phyloP scores from a whole-genome alignment of 805 yeast genomes.

The Wickerhamiella occidentalis region DNA sequence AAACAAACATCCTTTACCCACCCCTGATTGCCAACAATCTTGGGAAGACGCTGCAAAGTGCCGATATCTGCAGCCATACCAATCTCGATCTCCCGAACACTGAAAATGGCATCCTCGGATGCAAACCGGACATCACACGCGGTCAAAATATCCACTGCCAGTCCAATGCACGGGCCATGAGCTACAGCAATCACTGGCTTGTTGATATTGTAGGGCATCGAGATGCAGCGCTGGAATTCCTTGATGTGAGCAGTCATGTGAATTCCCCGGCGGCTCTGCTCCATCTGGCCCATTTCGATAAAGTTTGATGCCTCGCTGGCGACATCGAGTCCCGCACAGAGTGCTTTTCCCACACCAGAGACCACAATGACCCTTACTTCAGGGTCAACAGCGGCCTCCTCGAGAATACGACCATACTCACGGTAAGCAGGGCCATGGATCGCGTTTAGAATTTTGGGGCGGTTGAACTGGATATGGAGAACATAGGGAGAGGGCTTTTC shows the following conservation, averaged over 20 bases:
- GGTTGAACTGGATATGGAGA: conserved; percentile 47
- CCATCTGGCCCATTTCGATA: conserved; percentile 17
- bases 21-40: conserved; percentile 41
- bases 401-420: conserved; percentile 41
- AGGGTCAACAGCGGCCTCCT: conserved; percentile 34
- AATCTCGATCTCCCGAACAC: conserved; percentile 57
- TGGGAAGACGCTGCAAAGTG: conserved; percentile 53
- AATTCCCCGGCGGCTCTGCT: conserved; percentile 25
- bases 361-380: conserved; percentile 44
- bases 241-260: conserved; percentile 32
- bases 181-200: conserved; percentile 51
- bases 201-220: conserved; percentile 21
- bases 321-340: conserved; percentile 57
- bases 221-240: conserved; percentile 48
- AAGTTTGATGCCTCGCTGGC: conserved; percentile 21
- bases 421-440: conserved; percentile 43
- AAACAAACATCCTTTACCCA: conserved; percentile 47
- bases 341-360: conserved; percentile 43
- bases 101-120: conserved; percentile 39
- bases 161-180: conserved; percentile 55
- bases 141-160: conserved; percentile 55
- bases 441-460: conserved; percentile 50
- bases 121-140: conserved; percentile 48
- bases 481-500: conserved; percentile 36
- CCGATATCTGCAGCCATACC: conserved; percentile 78